Base-by-base conservation (phyloP, 352 stramenopile genomes). In the Elongisporangium anandrum region DNA sequence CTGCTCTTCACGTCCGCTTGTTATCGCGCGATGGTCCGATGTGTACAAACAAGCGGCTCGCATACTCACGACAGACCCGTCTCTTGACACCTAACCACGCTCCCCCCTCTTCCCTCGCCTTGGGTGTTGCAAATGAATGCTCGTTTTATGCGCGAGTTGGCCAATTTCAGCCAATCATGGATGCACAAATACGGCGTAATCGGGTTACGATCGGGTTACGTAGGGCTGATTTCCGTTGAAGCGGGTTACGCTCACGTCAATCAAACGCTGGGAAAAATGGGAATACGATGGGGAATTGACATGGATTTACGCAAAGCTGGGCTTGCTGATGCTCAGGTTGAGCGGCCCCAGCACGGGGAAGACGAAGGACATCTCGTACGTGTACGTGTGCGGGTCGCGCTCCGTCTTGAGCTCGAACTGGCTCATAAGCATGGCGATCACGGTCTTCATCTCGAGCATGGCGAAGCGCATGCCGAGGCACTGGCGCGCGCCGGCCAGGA, bases 381-480 rank as follows among this genome's bases (percentile, higher is more conserved):
- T 74, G 29, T 74, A 26, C 16, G 63, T 50, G 50, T 68, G 72
- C 56, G 71, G 71, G 49, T 75, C 59, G 34, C 74, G 59, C 24
- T 77, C 54, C 12, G 62, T 76, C 58, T 65, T 65, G 39, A 79
- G 54, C 50, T 88, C 71, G 52, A 73, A 88, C 23, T 60, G 59
- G 24, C 63, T 77, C 15, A 82, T 50, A 29, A 88, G 60, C 48
- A 65, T 55, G 2, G 75, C 75, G 21, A 77, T 59, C 34, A 69
- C 64, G 41, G 77, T 79, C 56, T 79, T 81, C 56, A 88, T 70
- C 63, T 88, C 73, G 15, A 85, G 56, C 38, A 84, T 48, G 8
- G 75, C 78, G 59, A 88, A 80, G 20, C 65, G 59, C 73, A 83
- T 81, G 20, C 79, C 83, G 21, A 90, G 66, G 59, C 79, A 93